phyloP scores from a whole-genome alignment of 1,284 basidiomycete genomes.

The Cutaneotrichosporon cutaneum region DNA sequence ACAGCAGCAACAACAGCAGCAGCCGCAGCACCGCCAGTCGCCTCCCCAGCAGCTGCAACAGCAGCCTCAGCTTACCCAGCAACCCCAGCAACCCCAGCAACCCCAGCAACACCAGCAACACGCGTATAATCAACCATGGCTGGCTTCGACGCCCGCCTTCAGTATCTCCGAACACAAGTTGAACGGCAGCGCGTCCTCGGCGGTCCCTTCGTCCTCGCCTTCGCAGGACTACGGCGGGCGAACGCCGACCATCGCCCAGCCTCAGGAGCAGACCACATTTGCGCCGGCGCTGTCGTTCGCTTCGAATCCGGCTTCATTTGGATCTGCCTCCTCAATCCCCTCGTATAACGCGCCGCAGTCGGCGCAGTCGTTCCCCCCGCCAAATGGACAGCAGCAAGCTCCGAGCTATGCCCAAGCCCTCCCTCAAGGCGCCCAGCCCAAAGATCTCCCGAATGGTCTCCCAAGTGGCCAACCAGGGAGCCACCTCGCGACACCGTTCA shows the following conservation, averaged over 20 bases:
- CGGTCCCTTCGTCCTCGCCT: not conserved
- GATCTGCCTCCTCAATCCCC: not conserved
- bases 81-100: too few relatives aligned
- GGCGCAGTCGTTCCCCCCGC: not conserved
- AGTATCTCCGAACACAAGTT: not conserved
- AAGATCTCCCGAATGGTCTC: not conserved
- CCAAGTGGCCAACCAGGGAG: too few relatives aligned
- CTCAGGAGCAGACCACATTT: not conserved
- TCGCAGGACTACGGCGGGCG: not conserved
- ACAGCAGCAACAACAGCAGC: not conserved
- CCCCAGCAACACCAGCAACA: not conserved
- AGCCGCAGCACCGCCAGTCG: too few relatives aligned
- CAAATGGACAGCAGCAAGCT: not conserved
- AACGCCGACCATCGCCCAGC: not conserved
- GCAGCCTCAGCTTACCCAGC: not conserved
- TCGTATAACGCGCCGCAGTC: not conserved
- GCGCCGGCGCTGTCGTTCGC: not conserved
- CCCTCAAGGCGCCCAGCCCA: not conserved
- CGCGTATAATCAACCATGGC: not conserved
- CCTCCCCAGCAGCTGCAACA: not conserved
- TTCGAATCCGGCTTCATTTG: not conserved
- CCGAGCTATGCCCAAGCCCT: not conserved
- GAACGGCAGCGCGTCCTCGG: not conserved
- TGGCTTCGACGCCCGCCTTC: not conserved
- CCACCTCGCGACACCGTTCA: not conserved